Percentiles rank a stretch among this genome's conserved stretches.
Conservation (phyloP, 345 rosid genomes). For the Salix caprea region DNA sequence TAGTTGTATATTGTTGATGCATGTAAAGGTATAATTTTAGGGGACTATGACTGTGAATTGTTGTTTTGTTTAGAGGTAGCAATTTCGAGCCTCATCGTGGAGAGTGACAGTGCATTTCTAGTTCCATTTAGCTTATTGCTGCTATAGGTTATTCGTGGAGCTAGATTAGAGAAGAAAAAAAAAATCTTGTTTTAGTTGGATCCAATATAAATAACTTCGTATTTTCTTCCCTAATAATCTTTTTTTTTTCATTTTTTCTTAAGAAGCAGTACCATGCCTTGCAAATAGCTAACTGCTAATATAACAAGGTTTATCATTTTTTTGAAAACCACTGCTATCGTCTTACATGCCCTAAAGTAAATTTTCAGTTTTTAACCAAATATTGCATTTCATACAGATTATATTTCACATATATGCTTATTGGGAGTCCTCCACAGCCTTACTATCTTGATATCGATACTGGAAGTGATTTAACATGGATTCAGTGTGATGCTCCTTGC, state of each 20-base stretch:
- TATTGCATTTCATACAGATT: slow-evolving; percentile 36
- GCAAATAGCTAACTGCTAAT: not conserved
- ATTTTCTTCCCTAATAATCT: too few relatives aligned
- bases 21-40: too few relatives aligned
- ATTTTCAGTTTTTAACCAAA: not conserved
- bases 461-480: slow-evolving; percentile 94
- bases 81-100: not conserved
- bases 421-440: slow-evolving; percentile 63
- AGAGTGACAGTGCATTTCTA: not conserved
- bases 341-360: not conserved
- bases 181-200: not conserved
- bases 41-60: too few relatives aligned
- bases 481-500: slow-evolving; percentile 97
- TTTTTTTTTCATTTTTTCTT: too few relatives aligned
- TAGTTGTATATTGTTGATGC: too few relatives aligned
- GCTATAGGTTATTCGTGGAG: not conserved
- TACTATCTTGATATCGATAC: slow-evolving; percentile 87
- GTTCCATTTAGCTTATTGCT: not conserved
- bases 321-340: not conserved
- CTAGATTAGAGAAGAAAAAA: not conserved
- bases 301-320: not conserved
- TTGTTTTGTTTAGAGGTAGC: too few relatives aligned
- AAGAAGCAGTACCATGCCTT: too few relatives aligned
- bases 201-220: not conserved
- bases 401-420: slow-evolving; percentile 64